Evolutionary conservation across 306 rosid species (phyloP), one percentile per base, ranked within the genome.

Genomic region (Casuarina glauca): DNA sequence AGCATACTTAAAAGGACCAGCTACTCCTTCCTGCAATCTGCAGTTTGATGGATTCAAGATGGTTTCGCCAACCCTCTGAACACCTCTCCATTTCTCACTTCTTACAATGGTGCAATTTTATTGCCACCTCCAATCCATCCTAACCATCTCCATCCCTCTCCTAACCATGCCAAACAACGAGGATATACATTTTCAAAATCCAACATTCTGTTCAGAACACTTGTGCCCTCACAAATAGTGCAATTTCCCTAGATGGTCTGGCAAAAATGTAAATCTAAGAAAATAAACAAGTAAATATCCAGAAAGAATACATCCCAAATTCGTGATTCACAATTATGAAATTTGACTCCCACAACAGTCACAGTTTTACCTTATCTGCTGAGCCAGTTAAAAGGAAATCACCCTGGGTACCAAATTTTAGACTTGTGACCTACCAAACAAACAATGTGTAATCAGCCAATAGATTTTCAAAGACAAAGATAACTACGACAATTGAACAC

Each of bases 331-430:
- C 41, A 26, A 55, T 1, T 7, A 44, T 1, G 16, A 74, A 80
- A 77, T 36, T 5, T 36, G 42, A 75, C 41, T 9, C 20, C 48
- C 68, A 60, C 10, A 81, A 45, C 63, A 69, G 81, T 41, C 50
- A 70, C 39, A 73, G 38, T 54, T 71, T 26, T 80, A 93, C 99
- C 97, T 93, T 96, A 77, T 96, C 99, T 69, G 94, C 91, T 62
- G 99, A 96, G 83, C 90, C 88, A 73, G 91, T 93, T 74, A 96
- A 79, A 84, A 93, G 68, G 3, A 90, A 79, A 78, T 91, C 89
- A 0, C 96, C 99, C 26, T 86, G 90, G 44, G 75, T 89, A 58
- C 90, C 97, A 90, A 93, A 91, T 83, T 96, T 96, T 52, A 93
- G 93, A 32, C 99, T 87, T 13, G 91, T 93, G 50, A 96, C 97